These are phyloP conservation scores for Torulaspora maleeae DNA, from an alignment of 805 yeast species.

Conservation along the genomic window DNA sequence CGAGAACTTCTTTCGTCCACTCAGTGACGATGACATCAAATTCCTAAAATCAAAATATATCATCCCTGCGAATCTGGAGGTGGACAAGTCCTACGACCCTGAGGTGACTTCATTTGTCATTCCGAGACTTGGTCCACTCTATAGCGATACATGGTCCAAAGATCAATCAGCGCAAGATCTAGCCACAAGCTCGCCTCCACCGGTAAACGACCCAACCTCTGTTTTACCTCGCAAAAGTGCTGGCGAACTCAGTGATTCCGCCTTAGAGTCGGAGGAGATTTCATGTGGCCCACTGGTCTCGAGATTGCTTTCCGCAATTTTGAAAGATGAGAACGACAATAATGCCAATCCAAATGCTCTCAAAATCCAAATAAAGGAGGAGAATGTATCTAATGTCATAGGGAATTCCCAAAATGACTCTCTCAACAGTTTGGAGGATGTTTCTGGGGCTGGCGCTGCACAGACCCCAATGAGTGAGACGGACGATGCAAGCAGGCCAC, in stretches of 20 bases:
- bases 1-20: constrained; percentile 78
- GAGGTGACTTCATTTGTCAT: constrained; percentile 67
- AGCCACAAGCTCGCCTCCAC: constrained; percentile 42
- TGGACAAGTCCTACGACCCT: constrained; percentile 52
- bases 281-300: constrained; percentile 91
- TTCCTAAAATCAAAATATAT: constrained; percentile 61
- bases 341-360: neutral
- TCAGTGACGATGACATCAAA: constrained; percentile 74
- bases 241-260: constrained; percentile 49
- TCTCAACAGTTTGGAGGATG: constrained; percentile 16
- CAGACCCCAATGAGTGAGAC: constrained; percentile 23
- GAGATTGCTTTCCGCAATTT: constrained; percentile 74
- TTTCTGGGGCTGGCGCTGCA: constrained; percentile 19
- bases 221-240: constrained; percentile 55
- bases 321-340: constrained; percentile 34
- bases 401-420: constrained; percentile 5
- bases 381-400: constrained; percentile 2
- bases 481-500: constrained; percentile 9
- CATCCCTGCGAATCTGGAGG: constrained; percentile 44
- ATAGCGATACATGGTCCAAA: constrained; percentile 80
- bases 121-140: constrained; percentile 81
- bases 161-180: constrained; percentile 59
- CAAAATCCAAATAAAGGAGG: constrained; percentile 11
- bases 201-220: constrained; percentile 41
- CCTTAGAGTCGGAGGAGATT: constrained; percentile 64